Percentiles rank a stretch among this genome's conserved stretches.
phyloP scores from a whole-genome alignment of 2,329 filamentous ascomycete genomes.

The Drechslerella coelobrocha region DNA sequence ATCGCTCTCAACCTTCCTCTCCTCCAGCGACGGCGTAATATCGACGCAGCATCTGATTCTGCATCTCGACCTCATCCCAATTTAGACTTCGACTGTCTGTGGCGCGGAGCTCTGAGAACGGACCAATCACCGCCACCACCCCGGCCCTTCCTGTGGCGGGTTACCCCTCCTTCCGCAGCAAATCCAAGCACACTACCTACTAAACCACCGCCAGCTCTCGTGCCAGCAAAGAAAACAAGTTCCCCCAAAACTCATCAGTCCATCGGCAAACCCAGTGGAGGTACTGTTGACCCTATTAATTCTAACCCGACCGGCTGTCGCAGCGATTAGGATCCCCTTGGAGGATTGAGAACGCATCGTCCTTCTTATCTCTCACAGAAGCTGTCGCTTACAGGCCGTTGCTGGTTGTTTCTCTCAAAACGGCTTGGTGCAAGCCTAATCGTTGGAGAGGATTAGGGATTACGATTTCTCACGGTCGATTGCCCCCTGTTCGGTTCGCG shows the following conservation, averaged over 20 bases:
- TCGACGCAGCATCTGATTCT: too few species aligned
- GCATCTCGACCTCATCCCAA: too few species aligned
- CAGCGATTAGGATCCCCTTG: conserved; percentile 10
- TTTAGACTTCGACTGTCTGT: conserved; percentile 13
- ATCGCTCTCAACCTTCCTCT: too few species aligned
- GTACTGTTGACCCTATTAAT: not conserved
- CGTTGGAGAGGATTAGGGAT: conserved; percentile 39
- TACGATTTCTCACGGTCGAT: conserved; percentile 17
- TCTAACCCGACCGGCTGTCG: conserved; percentile 18
- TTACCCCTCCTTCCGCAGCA: conserved; percentile 50
- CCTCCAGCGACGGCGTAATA: too few species aligned
- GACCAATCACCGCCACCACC: conserved; percentile 10
- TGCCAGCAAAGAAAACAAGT: conserved; percentile 39
- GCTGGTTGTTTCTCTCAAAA: conserved; percentile 13
- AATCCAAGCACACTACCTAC: conserved; percentile 47
- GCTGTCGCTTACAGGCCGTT: conserved; percentile 20
- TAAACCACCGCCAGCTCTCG: conserved; percentile 7
- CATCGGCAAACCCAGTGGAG: conserved; percentile 39
- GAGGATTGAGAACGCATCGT: conserved; percentile 4
- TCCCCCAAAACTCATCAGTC: conserved; percentile 28
- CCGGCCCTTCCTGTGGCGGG: conserved; percentile 39
- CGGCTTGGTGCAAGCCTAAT: conserved; percentile 11
- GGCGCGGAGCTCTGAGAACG: conserved; percentile 27
- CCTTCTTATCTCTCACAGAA: conserved; percentile 14
- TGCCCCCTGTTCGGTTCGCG: conserved; percentile 36